Evolutionary conservation across 176 grass and related monocot species (phyloP).

Genomic region (Microstegium vimineum): DNA sequence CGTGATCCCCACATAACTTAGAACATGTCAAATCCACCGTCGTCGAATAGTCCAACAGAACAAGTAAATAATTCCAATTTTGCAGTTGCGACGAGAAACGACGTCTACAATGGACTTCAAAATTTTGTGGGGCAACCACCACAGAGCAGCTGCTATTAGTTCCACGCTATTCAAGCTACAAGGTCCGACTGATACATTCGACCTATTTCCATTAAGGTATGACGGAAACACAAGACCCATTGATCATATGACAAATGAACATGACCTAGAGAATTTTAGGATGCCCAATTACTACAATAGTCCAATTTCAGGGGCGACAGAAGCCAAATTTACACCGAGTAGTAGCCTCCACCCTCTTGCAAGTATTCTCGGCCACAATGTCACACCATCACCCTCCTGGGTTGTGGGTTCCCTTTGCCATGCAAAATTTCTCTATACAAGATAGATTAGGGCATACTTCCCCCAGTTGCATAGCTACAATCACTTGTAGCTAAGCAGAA

Average conservation of each 20-base stretch:
- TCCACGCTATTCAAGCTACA: neutral
- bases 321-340: slow-evolving; percentile 43
- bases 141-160: neutral
- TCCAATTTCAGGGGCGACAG: slow-evolving; percentile 11
- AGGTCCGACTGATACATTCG: neutral
- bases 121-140: neutral
- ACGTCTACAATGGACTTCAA: neutral
- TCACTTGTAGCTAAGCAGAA: slow-evolving; percentile 87
- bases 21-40: too few species aligned
- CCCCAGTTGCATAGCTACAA: slow-evolving; percentile 13
- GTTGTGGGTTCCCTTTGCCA: slow-evolving; percentile 28
- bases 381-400: slow-evolving; percentile 13
- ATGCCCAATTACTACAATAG: slow-evolving; percentile 15
- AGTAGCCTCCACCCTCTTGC: neutral
- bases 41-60: too few species aligned
- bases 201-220: neutral
- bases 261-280: neutral
- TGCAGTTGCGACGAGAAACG: too few species aligned
- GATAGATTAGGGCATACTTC: slow-evolving; percentile 33
- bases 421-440: slow-evolving; percentile 72
- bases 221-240: neutral
- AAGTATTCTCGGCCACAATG: slow-evolving; percentile 14
- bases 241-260: neutral
- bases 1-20: too few species aligned
- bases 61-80: too few species aligned